Conservation (phyloP, 106 monocot species). For the Chionographis japonica region DNA sequence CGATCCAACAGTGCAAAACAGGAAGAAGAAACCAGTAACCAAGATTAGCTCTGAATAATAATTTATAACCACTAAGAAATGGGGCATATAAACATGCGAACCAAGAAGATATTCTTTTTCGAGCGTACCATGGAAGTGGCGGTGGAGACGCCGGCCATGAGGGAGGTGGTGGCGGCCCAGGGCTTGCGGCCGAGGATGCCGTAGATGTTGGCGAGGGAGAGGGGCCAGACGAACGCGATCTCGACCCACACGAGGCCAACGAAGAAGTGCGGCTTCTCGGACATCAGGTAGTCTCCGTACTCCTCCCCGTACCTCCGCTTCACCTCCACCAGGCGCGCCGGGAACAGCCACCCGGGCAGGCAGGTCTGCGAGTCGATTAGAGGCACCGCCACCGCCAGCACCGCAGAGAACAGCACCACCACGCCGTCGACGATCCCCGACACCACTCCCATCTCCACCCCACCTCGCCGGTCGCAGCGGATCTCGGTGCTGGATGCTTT, state of each 20-base stretch:
- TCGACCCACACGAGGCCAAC: constrained; percentile 9
- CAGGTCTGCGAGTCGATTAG: constrained; percentile 11
- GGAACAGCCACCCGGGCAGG: constrained; percentile 1
- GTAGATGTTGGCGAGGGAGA: constrained; percentile 13
- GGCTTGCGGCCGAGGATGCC: not conserved
- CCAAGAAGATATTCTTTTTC: no score
- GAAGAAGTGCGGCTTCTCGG: constrained; percentile 9
- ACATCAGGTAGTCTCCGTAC: constrained; percentile 17
- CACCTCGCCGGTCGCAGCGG: no score
- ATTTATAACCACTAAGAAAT: no score
- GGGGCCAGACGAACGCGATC: constrained; percentile 1
- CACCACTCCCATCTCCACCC: not conserved
- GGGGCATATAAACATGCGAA: no score
- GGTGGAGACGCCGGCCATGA: not conserved
- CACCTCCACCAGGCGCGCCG: constrained; percentile 3
- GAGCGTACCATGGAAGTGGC: constrained; percentile 12
- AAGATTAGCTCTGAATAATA: no score
- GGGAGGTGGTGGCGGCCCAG: constrained; percentile 9
- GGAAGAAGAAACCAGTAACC: not conserved
- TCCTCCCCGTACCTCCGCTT: constrained; percentile 9
- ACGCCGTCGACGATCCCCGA: not conserved
- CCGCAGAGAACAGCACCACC: constrained; percentile 5
- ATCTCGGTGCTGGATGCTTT: no score
- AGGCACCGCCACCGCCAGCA: constrained; percentile 10
- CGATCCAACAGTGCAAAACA: not conserved